A percentile compares a stretch with the other conserved stretches of the same genome.
Evolutionary conservation across 306 rosid species (phyloP).

Genomic region (Heteromeles arbutifolia): DNA sequence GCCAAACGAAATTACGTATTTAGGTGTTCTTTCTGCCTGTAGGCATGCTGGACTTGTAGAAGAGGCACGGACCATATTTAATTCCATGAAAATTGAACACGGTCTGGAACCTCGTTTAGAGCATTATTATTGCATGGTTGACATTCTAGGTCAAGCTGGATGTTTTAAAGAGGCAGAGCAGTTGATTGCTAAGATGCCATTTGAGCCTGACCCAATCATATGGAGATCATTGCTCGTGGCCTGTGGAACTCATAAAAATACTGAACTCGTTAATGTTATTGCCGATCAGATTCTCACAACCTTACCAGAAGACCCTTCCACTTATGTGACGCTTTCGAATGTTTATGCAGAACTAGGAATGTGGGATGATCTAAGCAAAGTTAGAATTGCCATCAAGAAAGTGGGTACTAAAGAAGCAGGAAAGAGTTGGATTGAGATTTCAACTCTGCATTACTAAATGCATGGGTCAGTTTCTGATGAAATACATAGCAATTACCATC

Average conservation of each 20-base stretch:
- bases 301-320: slow-evolving; percentile 60
- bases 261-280: slow-evolving; percentile 45
- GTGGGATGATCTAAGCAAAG: slow-evolving; percentile 66
- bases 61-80: slow-evolving; percentile 56
- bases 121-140: slow-evolving; percentile 87
- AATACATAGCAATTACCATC: not conserved
- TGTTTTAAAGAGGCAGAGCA: slow-evolving; percentile 47
- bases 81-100: slow-evolving; percentile 45
- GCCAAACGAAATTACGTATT: slow-evolving; percentile 71
- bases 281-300: slow-evolving; percentile 50
- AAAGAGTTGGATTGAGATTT: slow-evolving; percentile 81
- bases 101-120: slow-evolving; percentile 47
- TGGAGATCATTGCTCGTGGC: slow-evolving; percentile 78
- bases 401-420: slow-evolving; percentile 62
- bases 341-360: slow-evolving; percentile 65
- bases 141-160: slow-evolving; percentile 73
- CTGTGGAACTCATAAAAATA: slow-evolving; percentile 55
- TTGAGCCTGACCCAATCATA: slow-evolving; percentile 52
- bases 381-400: slow-evolving; percentile 46
- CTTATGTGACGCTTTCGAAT: slow-evolving; percentile 67
- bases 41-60: slow-evolving; percentile 69
- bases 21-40: slow-evolving; percentile 82
- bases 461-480: not conserved
- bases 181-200: slow-evolving; percentile 61
- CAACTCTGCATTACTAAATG: slow-evolving; percentile 24